Evolutionary conservation across 2,329 filamentous ascomycete species (phyloP), one percentile per base, ranked within the genome.

Genomic region (Fusarium succisae): DNA sequence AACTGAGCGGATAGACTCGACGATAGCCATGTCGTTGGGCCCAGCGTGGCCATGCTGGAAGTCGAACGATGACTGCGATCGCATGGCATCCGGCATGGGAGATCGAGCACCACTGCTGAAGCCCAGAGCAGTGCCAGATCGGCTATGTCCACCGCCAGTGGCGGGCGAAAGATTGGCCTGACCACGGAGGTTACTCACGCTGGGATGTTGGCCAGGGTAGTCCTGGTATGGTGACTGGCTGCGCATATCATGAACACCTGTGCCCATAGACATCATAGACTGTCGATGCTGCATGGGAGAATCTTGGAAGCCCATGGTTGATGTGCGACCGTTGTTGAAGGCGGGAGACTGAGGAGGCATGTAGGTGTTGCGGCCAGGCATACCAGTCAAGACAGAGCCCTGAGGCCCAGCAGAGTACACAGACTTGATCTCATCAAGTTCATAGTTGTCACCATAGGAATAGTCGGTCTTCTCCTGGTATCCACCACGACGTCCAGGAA

Each of bases 351-450:
- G 91, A 17, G 95, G 95, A 17, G 95, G 93, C 89, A 96, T 94
- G 83, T 93, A 96, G 5, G 92, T 83, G 72, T 90, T 91, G 77
- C 91, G 91, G 59, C 89, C 88, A 47, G 90, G 92, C 84, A 98
- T 94, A 62, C 94, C 95, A 20, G 94, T 94, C 67, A 98, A 88
- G 73, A 98, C 92, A 5, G 95, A 98, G 13, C 94, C 94, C 88
- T 82, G 95, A 86, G 88, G 96, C 69, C 95, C 94, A 2, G 95
- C 97, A 10, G 95, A 98, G 86, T 98, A 98, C 68, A 97, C 92
- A 2, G 95, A 98, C 82, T 94, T 95, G 88, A 98, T 97, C 82
- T 99, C 96, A 81, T 99, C 97, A 92, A 98, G 95, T 84, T 99
- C 96, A 79, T 95, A 97, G 72, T 92, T 91, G 71, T 96, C 93